A percentile compares a stretch with the other conserved stretches of the same genome.
These are phyloP conservation scores for Trypanosoma caninum DNA, from an alignment of 208 protist genomes.

Conservation along the genomic window DNA sequence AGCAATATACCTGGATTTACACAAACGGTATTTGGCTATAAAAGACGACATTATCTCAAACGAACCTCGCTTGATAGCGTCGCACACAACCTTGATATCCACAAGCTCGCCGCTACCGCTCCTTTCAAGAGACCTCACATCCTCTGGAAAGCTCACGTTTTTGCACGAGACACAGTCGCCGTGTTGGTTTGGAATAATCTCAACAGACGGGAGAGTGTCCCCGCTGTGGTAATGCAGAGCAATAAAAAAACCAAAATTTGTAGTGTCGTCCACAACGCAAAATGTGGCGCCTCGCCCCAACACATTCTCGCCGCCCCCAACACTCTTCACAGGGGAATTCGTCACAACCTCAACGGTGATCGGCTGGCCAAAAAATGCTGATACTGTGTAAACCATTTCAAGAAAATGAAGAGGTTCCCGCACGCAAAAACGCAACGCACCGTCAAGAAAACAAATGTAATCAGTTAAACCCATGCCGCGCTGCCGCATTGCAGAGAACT, in stretches of 20 bases:
- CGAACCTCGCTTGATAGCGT: slow-evolving; percentile 12
- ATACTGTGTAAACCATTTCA: slow-evolving; percentile 28
- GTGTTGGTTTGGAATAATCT: slow-evolving; percentile 41
- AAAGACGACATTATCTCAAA: slow-evolving; percentile 30
- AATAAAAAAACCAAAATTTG: slow-evolving; percentile 37
- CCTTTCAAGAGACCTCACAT: neutral
- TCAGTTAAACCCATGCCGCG: slow-evolving; percentile 22
- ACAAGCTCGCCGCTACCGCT: slow-evolving; percentile 23
- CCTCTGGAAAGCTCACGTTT: slow-evolving; percentile 32
- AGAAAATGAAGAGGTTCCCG: slow-evolving; percentile 49
- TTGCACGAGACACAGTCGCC: neutral
- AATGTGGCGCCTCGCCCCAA: slow-evolving; percentile 32
- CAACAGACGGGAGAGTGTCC: slow-evolving; percentile 35
- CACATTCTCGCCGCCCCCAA: neutral
- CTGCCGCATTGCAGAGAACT: slow-evolving; percentile 17
- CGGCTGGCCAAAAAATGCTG: slow-evolving; percentile 32
- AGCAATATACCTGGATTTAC: no score
- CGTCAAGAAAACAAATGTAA: slow-evolving; percentile 45
- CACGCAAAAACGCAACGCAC: slow-evolving; percentile 22
- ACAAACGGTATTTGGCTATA: slow-evolving; percentile 24
- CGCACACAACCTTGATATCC: slow-evolving; percentile 12
- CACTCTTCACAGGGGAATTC: neutral
- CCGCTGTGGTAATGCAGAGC: slow-evolving; percentile 41
- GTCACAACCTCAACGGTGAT: slow-evolving; percentile 28
- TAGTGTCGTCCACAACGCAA: slow-evolving; percentile 35